Evolutionary conservation across 2,329 filamentous ascomycete species (phyloP), one percentile per base, ranked within the genome.

Genomic region (Alternaria longipes): DNA sequence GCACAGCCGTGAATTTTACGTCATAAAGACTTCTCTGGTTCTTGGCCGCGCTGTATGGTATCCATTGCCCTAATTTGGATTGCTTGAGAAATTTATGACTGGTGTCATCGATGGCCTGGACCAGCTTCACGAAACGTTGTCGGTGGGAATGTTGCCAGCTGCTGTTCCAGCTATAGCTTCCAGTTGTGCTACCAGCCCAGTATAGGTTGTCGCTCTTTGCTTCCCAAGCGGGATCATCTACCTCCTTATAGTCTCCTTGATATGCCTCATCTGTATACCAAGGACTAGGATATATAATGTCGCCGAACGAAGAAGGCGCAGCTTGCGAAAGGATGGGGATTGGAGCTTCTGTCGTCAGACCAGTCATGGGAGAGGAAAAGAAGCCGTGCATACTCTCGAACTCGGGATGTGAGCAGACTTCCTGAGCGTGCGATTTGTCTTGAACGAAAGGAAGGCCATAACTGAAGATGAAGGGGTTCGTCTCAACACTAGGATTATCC

Each of bases 141-240:
- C 86, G 80, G 20, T 87, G 85, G 41, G 78, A 81, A 1, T 72
- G 51, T 1, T 62, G 64, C 84, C 84, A 86, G 0, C 69, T 56
- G 2, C 72, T 63, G 9, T 75, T 69, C 30, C 63, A 61, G 0
- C 73, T 76, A 40, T 76, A 81, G 0, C 81, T 84, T 3, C 86
- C 86, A 0, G 86, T 87, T 0, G 81, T 86, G 0, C 83, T 85
- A 0, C 86, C 86, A 0, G 83, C 81, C 87, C 86, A 89, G 69
- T 88, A 88, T 0, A 88, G 67, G 3, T 81, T 82, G 36, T 84
- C 81, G 1, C 65, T 65, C 89, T 89, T 6, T 76, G 47, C 0
- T 82, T 71, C 24, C 24, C 24, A 26, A 26, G 24, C 24, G 2
- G 24, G 24, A 26, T 26, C 24, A 7, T 26, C 24, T 26, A 7